Evolutionary conservation across 2,329 filamentous ascomycete genomes (phyloP).

Genomic region (Epichloe hybrida): DNA sequence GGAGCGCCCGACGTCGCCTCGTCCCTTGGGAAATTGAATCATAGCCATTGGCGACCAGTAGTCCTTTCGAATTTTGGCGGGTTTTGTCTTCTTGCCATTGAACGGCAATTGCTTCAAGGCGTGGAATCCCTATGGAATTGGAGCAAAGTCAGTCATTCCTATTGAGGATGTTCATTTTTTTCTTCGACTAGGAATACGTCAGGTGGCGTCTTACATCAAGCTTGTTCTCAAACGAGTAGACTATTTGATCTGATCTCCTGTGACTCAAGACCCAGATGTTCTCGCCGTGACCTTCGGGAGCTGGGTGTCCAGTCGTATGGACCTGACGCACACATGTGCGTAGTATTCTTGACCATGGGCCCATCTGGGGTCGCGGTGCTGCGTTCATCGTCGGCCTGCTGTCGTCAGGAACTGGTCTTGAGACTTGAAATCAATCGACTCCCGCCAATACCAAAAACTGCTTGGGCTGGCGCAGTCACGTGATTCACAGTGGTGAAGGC

Average conservation of each 20-base stretch:
- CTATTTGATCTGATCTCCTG: conserved; percentile 33
- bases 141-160: no score
- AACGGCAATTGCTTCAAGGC: conserved; percentile 46
- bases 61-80: conserved; percentile 50
- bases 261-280: conserved; percentile 43
- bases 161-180: neutral
- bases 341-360: conserved; percentile 29
- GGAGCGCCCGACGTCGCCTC: conserved; percentile 40
- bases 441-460: neutral
- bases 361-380: conserved; percentile 20
- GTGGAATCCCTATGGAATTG: conserved; percentile 21
- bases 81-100: conserved; percentile 54
- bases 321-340: conserved; percentile 29
- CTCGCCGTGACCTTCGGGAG: conserved; percentile 35
- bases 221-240: conserved; percentile 35
- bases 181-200: neutral
- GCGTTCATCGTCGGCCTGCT: conserved; percentile 23
- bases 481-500: conserved; percentile 6
- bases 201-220: conserved; percentile 27
- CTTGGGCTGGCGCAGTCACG: conserved; percentile 11
- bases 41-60: conserved; percentile 50
- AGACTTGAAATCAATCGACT: conserved; percentile 6
- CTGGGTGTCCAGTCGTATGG: conserved; percentile 15
- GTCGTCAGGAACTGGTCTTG: conserved; percentile 1
- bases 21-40: conserved; percentile 41